Base-by-base conservation (phyloP, 2,329 filamentous ascomycete genomes). In the Aspergillus alliaceus region DNA sequence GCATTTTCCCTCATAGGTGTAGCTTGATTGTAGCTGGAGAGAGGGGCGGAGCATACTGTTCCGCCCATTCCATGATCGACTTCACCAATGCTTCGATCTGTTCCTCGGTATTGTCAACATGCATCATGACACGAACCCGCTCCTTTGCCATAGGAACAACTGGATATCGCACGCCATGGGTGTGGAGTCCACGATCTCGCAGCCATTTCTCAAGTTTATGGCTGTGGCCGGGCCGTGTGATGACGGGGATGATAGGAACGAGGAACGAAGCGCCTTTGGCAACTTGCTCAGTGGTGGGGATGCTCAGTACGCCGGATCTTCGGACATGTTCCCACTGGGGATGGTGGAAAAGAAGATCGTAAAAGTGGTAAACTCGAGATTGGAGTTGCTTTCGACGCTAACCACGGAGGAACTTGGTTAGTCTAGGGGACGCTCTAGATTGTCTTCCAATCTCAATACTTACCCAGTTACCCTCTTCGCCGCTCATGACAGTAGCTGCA, bases 81-180 rank as follows among this genome's bases (percentile, higher is more conserved):
- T 18, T 20, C 15, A 52, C 37, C 5, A 59, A 35, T 1, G 31
- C 29, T 15, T 31, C 37, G 9, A 59, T 54, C 37, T 59, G 27
- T 6, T 50, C 47, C 25, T 32, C 12, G 4, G 44, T 51, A 22
- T 59, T 59, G 22, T 54, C 54, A 9, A 54, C 54, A 34, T 59
- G 57, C 5, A 59, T 31, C 25, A 51, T 49, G 18, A 59, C 25
- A 4, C 57, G 53, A n/a, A 59, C 57, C 1, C 54, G 50, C 25
- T 51, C 50, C 25, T 50, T 15, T 3, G 22, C 31, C 35, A 39
- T 47, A 1, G 57, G 50, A 20, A 59, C 54, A 14, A 49, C 27
- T 1, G 57, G 57, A 24, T 57, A 54, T n/a, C 34, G 44, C 24
- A 59, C 44, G 1, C 50, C 25, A 27, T 54, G 24, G 2, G 46